These are phyloP conservation scores for Gaillardinia entomophila DNA, from an alignment of 805 yeast genomes.

Conservation along the genomic window DNA sequence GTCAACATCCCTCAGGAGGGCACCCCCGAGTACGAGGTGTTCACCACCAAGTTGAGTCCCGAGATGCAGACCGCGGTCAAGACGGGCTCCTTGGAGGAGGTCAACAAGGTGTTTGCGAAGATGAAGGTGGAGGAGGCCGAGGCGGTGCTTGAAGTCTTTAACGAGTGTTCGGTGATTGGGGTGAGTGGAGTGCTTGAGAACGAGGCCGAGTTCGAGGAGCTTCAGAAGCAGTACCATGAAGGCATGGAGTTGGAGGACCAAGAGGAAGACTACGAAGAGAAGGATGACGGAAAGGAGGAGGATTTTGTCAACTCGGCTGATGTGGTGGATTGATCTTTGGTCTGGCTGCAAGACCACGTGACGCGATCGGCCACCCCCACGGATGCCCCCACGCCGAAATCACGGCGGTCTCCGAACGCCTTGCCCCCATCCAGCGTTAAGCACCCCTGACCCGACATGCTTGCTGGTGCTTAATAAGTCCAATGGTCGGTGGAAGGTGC, in stretches of 20 bases:
- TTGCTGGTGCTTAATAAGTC: no score
- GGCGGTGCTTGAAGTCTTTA: conserved; percentile 61
- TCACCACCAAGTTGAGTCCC: conserved; percentile 48
- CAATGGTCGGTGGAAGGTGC: no score
- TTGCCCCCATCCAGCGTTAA: no score
- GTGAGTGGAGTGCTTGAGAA: conserved; percentile 72
- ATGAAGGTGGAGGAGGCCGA: conserved; percentile 80
- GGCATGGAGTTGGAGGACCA: conserved; percentile 7
- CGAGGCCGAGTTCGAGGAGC: conserved; percentile 58
- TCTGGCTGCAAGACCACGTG: no score
- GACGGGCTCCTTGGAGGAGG: conserved; percentile 65
- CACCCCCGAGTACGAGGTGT: conserved; percentile 51
- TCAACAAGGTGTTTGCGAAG: conserved; percentile 72
- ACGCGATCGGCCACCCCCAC: no score
- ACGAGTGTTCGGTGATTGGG: conserved; percentile 78
- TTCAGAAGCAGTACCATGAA: conserved; percentile 44
- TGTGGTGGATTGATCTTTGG: not conserved
- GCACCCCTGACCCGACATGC: no score
- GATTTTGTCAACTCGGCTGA: not conserved
- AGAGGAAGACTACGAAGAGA: conserved; percentile 4
- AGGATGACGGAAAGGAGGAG: not conserved
- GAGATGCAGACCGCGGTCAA: conserved; percentile 72
- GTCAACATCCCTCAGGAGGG: conserved; percentile 62
- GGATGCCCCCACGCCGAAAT: no score
- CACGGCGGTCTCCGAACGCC: no score